Percentiles rank a stretch among this genome's conserved stretches.
phyloP scores from a whole-genome alignment of 116 monocot genomes.

The Trichopus zeylanicus region DNA sequence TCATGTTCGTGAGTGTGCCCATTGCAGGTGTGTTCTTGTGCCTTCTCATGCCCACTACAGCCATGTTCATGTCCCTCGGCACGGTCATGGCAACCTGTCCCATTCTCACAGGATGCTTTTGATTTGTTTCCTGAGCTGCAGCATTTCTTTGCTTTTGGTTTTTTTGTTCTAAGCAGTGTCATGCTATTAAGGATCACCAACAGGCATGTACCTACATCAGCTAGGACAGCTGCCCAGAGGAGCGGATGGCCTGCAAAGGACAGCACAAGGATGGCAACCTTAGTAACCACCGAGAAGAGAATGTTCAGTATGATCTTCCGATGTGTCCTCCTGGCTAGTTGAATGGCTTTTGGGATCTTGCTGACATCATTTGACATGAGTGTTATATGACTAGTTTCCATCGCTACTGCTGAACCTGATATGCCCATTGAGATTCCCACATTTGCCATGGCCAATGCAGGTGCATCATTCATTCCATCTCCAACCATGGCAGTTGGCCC shows the following conservation, averaged over 20 bases:
- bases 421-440: constrained; percentile 98
- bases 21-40: too few species aligned
- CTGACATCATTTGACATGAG: constrained; percentile 91
- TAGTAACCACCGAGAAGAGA: constrained; percentile 54
- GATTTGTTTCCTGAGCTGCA: constrained; percentile 18
- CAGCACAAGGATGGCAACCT: constrained; percentile 57
- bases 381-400: constrained; percentile 86
- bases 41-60: too few species aligned
- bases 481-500: constrained; percentile 78
- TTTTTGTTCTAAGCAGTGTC: constrained; percentile 30
- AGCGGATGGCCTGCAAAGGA: constrained; percentile 78
- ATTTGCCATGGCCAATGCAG: constrained; percentile 69
- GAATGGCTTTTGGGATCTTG: constrained; percentile 68
- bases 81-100: neutral
- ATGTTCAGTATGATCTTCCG: constrained; percentile 70
- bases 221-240: constrained; percentile 91
- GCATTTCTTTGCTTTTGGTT: constrained; percentile 32
- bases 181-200: constrained; percentile 87
- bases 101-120: neutral
- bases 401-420: constrained; percentile 89
- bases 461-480: constrained; percentile 98
- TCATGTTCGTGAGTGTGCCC: too few species aligned
- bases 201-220: constrained; percentile 92
- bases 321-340: constrained; percentile 58
- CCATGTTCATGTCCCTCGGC: too few species aligned